Evolutionary conservation across 129 eudicot species (phyloP), one percentile per base, ranked within the genome.

Genomic region (Sambucus nigra): DNA sequence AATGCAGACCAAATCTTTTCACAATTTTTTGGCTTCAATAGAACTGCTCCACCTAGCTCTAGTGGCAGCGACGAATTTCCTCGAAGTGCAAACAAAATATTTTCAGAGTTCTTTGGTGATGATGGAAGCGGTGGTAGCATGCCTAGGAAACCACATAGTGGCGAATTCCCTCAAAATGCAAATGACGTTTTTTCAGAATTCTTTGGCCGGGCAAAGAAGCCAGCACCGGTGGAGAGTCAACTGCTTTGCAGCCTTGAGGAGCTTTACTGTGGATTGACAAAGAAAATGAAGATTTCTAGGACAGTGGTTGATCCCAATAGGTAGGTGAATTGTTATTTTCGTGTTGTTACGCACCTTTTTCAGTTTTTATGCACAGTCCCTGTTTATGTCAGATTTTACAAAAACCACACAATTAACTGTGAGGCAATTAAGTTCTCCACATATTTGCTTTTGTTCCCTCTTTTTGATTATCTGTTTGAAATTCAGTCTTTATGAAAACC

Each of bases 251-350:
- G 51, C 64, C 84, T 78, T 39, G 72, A 69, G 50, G 80, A 78
- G 40, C 58, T 78, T 9, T 78, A 73, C 25, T 7, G 63, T 47
- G 84, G 84, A 18, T 68, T 76, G 7, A 68, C 80, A 3, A 68
- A 73, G 48, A 77, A 77, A 48, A 67, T 72, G 79, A 77, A 72
- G 79, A 60, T 77, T 5, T 77, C 79, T 26, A 72, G 82, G 63
- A 59, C 67, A 25, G 73, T 68, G 0, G 67, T 73, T 3, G 70
- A 73, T 73, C 45, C 68, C 7, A 73, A 65, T 25, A 70, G 84
- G 80, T 73, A 59, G 6, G 51, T 51, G 0, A 5, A 6, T 29
- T 27, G 18, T 13, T 38, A 3, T 20, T 72, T 10, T 13, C 3
- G 8, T 24, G 10, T 28, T 19, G 23, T 21, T 50, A 19, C 22